Percentiles rank a stretch among this genome's conserved stretches.
Evolutionary conservation across 371 early-diverging fungal species (phyloP).

Genomic region (Batkoa obscura): DNA sequence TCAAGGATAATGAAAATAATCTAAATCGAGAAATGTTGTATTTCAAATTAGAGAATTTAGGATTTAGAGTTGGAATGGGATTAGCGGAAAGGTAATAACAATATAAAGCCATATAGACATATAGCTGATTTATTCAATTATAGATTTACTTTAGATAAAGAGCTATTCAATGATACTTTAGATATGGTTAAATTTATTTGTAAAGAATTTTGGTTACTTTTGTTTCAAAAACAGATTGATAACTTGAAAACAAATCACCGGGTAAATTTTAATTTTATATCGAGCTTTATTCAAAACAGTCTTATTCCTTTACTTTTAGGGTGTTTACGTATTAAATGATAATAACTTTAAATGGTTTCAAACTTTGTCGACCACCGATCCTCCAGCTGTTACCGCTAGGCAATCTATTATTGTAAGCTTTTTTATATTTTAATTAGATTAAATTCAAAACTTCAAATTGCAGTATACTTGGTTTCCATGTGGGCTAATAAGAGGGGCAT

Average conservation of each 20-base stretch:
- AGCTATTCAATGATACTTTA: slow-evolving; percentile 71
- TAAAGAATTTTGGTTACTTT: slow-evolving; percentile 86
- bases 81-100: slow-evolving; percentile 54
- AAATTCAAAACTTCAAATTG: not conserved
- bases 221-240: slow-evolving; percentile 91
- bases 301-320: slow-evolving; percentile 21
- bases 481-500: slow-evolving; percentile 82
- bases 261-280: slow-evolving; percentile 19
- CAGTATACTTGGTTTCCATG: slow-evolving; percentile 88
- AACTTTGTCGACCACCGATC: slow-evolving; percentile 64
- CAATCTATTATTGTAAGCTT: slow-evolving; percentile 51
- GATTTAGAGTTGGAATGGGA: slow-evolving; percentile 73
- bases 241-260: slow-evolving; percentile 95
- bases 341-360: slow-evolving; percentile 86
- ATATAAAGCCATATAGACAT: not conserved
- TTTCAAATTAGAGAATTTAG: slow-evolving; percentile 62
- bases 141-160: slow-evolving; percentile 60
- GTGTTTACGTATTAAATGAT: slow-evolving; percentile 95
- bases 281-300: not conserved
- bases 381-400: slow-evolving; percentile 53
- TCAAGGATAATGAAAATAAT: no score
- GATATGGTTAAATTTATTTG: slow-evolving; percentile 95
- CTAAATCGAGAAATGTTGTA: no score
- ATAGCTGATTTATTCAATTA: not conserved
- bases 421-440: not conserved